Conservation (phyloP, 2,329 filamentous ascomycete species). For the Stylonectria norvegica region DNA sequence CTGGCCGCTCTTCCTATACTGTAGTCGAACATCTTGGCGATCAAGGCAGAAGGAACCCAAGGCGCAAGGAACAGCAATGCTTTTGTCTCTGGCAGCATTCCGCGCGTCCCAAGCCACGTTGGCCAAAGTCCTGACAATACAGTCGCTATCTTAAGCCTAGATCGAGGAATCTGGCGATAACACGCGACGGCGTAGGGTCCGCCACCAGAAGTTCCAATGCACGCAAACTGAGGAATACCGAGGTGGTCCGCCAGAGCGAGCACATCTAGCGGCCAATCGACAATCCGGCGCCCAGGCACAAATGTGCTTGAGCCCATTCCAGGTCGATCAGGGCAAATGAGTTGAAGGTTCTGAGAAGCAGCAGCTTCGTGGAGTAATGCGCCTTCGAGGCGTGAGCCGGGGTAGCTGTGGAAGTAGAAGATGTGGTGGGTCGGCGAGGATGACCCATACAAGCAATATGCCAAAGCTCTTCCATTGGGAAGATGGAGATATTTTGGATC, state of each 20-base stretch:
- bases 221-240: slow-evolving; percentile 20
- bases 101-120: slow-evolving; percentile 6
- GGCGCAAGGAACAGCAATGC: slow-evolving; percentile 11
- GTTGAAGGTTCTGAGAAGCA: slow-evolving; percentile 17
- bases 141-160: slow-evolving; percentile 6
- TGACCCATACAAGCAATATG: slow-evolving; percentile 24
- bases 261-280: slow-evolving; percentile 29
- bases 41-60: slow-evolving; percentile 7
- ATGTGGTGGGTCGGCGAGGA: neutral
- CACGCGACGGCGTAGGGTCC: slow-evolving; percentile 30
- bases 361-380: slow-evolving; percentile 13
- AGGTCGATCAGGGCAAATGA: slow-evolving; percentile 35
- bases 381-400: slow-evolving; percentile 33
- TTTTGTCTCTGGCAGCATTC: slow-evolving; percentile 13
- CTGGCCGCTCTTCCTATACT: slow-evolving; percentile 6
- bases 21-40: slow-evolving; percentile 4
- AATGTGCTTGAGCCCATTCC: slow-evolving; percentile 35
- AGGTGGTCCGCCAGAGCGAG: slow-evolving; percentile 25
- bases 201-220: slow-evolving; percentile 30
- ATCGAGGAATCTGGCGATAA: slow-evolving; percentile 11
- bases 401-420: slow-evolving; percentile 35
- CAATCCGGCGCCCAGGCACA: slow-evolving; percentile 22
- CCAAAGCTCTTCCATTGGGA: slow-evolving; percentile 25
- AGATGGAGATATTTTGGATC: slow-evolving; percentile 11
- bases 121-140: slow-evolving; percentile 18